phyloP scores from a whole-genome alignment of 768 basidiomycete genomes.

The Pisolithus microcarpus region DNA sequence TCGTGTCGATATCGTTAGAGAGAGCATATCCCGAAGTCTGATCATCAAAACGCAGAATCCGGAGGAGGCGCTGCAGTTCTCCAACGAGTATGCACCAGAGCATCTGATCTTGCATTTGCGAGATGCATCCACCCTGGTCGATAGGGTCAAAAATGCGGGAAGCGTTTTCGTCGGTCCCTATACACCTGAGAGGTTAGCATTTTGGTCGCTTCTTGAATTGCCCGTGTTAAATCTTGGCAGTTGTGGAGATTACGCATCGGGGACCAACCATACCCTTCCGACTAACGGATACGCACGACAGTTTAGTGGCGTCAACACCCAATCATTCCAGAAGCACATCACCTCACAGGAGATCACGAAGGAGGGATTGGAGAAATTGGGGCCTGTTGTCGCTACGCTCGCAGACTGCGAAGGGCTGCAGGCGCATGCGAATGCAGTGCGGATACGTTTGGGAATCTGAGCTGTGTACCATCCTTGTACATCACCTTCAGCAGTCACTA shows the following conservation, averaged over 20 bases:
- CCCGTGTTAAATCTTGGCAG: slow-evolving; percentile 33
- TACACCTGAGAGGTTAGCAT: slow-evolving; percentile 86
- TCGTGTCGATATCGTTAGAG: slow-evolving; percentile 82
- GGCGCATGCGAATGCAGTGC: slow-evolving; percentile 94
- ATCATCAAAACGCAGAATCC: slow-evolving; percentile 67
- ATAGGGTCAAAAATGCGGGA: slow-evolving; percentile 81
- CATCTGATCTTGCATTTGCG: slow-evolving; percentile 90
- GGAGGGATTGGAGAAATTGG: slow-evolving; percentile 68
- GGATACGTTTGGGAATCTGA: slow-evolving; percentile 54
- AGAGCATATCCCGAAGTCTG: slow-evolving; percentile 85
- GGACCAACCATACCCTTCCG: slow-evolving; percentile 96
- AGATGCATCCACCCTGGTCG: slow-evolving; percentile 57
- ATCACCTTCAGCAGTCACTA: too few relatives aligned
- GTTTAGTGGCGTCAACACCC: slow-evolving; percentile 96
- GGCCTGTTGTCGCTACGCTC: slow-evolving; percentile 81
- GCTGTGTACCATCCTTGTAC: background rate
- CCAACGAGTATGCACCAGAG: slow-evolving; percentile 97
- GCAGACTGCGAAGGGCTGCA: slow-evolving; percentile 94
- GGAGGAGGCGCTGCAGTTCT: slow-evolving; percentile 78
- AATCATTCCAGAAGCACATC: slow-evolving; percentile 97
- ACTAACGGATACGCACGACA: slow-evolving; percentile 96
- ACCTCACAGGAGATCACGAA: slow-evolving; percentile 90
- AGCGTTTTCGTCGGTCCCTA: slow-evolving; percentile 94
- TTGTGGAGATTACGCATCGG: slow-evolving; percentile 97
- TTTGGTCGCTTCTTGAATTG: slow-evolving; percentile 5